Conservation (phyloP, 176 grass and related monocot genomes). For the Avena eriantha region DNA sequence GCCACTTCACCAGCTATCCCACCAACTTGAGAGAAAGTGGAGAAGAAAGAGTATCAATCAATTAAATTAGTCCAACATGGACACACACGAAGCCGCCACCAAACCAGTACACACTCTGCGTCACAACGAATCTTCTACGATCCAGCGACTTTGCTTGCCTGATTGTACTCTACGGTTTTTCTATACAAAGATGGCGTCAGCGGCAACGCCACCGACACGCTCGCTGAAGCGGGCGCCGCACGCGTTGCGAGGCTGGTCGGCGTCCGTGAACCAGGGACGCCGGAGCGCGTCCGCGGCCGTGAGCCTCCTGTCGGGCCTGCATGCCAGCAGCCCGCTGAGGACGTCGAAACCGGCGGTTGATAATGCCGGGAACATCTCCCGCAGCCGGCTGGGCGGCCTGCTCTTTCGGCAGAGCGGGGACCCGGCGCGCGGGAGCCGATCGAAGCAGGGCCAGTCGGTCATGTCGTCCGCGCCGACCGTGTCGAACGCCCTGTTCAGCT, state of each 20-base stretch:
- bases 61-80: background rate
- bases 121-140: background rate
- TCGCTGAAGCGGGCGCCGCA: background rate
- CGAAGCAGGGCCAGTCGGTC: conserved; percentile 14
- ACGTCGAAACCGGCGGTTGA: conserved; percentile 46
- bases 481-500: conserved; percentile 42
- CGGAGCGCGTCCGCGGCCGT: conserved; percentile 40
- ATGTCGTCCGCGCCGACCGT: conserved; percentile 21
- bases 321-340: conserved; percentile 38
- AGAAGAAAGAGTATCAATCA: background rate
- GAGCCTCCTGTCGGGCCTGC: conserved; percentile 43
- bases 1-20: background rate
- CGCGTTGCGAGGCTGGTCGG: background rate
- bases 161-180: background rate
- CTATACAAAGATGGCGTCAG: conserved; percentile 20
- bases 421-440: conserved; percentile 22
- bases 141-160: background rate
- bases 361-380: conserved; percentile 41
- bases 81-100: background rate
- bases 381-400: conserved; percentile 13
- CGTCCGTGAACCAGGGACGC: conserved; percentile 46
- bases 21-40: background rate
- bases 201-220: background rate
- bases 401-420: conserved; percentile 10
- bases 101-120: background rate